These are phyloP conservation scores for Aspergillus sp. DNA, from an alignment of 2,329 filamentous ascomycete genomes.

Conservation along the genomic window DNA sequence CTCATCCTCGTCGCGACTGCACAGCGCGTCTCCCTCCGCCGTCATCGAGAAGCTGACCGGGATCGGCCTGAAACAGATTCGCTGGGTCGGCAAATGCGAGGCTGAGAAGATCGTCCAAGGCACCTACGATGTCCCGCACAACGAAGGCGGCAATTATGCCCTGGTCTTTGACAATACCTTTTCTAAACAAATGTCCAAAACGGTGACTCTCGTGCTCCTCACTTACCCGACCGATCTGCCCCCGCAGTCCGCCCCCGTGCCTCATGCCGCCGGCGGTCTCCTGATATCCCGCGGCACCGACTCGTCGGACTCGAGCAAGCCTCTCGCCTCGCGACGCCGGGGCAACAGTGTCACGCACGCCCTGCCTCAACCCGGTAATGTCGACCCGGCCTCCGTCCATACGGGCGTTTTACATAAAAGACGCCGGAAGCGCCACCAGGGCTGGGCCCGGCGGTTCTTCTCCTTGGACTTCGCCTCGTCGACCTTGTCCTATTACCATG, in stretches of 20 bases:
- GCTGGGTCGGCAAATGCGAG: slow-evolving; percentile 92
- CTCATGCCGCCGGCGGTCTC: slow-evolving; percentile 38
- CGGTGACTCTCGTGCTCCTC: slow-evolving; percentile 87
- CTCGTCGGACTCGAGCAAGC: slow-evolving; percentile 51
- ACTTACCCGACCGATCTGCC: slow-evolving; percentile 78
- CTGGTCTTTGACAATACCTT: slow-evolving; percentile 99
- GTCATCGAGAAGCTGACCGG: slow-evolving; percentile 64
- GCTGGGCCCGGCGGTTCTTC: slow-evolving; percentile 90
- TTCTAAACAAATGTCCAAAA: slow-evolving; percentile 92
- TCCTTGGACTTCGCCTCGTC: slow-evolving; percentile 92
- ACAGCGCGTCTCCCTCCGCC: slow-evolving; percentile 64
- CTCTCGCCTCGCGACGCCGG: slow-evolving; percentile 30
- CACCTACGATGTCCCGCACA: slow-evolving; percentile 71
- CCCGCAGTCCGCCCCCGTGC: slow-evolving; percentile 44
- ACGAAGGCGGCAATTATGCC: slow-evolving; percentile 88
- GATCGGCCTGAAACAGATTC: slow-evolving; percentile 61
- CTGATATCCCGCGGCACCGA: slow-evolving; percentile 38
- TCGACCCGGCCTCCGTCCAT: slow-evolving; percentile 58
- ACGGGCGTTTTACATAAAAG: slow-evolving; percentile 86
- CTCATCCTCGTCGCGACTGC: slow-evolving; percentile 48
- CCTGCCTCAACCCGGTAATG: slow-evolving; percentile 23
- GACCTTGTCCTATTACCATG: slow-evolving; percentile 94
- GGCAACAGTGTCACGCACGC: slow-evolving; percentile 26
- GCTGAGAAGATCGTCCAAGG: slow-evolving; percentile 93
- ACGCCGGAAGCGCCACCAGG: slow-evolving; percentile 87